Conservation (phyloP, 225 moss, liverwort and hornwort genomes). For the Anthoceros angustus region DNA sequence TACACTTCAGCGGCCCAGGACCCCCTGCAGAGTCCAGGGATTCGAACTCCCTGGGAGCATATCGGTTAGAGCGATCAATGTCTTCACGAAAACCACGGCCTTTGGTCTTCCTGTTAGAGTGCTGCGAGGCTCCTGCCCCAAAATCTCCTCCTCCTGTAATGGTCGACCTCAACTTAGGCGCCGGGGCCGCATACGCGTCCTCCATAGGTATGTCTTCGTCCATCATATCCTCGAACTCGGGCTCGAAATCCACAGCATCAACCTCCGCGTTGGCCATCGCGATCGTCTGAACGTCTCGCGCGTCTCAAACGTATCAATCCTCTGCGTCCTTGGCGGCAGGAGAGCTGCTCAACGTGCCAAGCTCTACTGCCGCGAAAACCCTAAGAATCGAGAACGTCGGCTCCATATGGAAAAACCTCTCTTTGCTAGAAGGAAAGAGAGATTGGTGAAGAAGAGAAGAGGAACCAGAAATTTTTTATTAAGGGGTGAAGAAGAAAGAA, state of each 20-base stretch:
- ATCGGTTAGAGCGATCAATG: constrained; percentile 52
- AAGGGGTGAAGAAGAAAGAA: too few species aligned
- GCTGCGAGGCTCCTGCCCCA: constrained; percentile 47
- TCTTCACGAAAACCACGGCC: constrained; percentile 98
- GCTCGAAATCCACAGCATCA: constrained; percentile 98
- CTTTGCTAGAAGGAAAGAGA: too few species aligned
- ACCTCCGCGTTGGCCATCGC: too few species aligned
- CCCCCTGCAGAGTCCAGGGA: constrained; percentile 83
- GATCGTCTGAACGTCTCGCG: too few species aligned
- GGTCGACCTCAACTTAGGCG: constrained; percentile 91
- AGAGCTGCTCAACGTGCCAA: too few species aligned
- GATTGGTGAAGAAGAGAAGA: too few species aligned
- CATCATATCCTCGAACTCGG: constrained; percentile 87
- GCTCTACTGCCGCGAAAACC: too few species aligned
- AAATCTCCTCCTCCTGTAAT: constrained; percentile 32
- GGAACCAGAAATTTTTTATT: too few species aligned
- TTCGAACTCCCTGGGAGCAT: constrained; percentile 80
- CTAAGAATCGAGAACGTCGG: too few species aligned
- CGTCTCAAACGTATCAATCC: too few species aligned
- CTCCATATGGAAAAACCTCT: too few species aligned
- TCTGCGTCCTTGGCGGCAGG: too few species aligned
- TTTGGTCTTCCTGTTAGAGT: constrained; percentile 56
- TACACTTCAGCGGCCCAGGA: constrained; percentile 97
- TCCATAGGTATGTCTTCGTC: constrained; percentile 95
- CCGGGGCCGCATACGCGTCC: constrained; percentile 50